These are phyloP conservation scores for Aurinia saxatilis DNA, from an alignment of 345 rosid species.

Conservation along the genomic window DNA sequence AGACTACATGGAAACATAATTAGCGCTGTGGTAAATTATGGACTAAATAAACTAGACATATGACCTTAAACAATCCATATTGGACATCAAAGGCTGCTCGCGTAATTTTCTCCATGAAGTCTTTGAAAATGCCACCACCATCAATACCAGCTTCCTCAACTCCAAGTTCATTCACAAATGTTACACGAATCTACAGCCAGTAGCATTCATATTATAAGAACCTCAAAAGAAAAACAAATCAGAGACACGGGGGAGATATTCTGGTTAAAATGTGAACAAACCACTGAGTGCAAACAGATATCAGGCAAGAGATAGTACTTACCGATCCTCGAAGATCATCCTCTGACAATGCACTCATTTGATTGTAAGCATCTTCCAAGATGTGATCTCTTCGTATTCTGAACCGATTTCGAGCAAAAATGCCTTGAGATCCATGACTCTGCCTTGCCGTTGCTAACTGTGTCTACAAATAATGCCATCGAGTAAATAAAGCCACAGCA, in stretches of 20 bases:
- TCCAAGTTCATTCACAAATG: slow-evolving; percentile 94
- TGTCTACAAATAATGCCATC: slow-evolving; percentile 43
- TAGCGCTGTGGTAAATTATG: background rate
- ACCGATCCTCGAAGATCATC: slow-evolving; percentile 95
- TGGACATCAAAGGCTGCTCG: slow-evolving; percentile 98
- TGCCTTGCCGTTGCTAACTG: slow-evolving; percentile 71
- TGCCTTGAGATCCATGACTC: slow-evolving; percentile 61
- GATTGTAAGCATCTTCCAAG: slow-evolving; percentile 94
- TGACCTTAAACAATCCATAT: slow-evolving; percentile 96
- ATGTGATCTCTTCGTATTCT: slow-evolving; percentile 93
- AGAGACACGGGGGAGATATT: background rate
- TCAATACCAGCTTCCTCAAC: slow-evolving; percentile 99
- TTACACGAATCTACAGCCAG: slow-evolving; percentile 75
- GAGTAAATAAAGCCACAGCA: slow-evolving; percentile 3
- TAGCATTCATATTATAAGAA: slow-evolving; percentile 15
- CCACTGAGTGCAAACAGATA: background rate
- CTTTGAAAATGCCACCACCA: slow-evolving; percentile 99
- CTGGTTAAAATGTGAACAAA: slow-evolving; percentile 3
- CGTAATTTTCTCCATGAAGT: slow-evolving; percentile 97
- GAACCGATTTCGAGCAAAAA: slow-evolving; percentile 76
- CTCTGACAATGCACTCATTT: slow-evolving; percentile 91
- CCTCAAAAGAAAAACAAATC: slow-evolving; percentile 10
- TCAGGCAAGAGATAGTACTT: slow-evolving; percentile 18
- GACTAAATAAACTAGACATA: background rate
- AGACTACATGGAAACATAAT: slow-evolving; percentile 7